A percentile compares a stretch with the other conserved stretches of the same genome.
phyloP scores from a whole-genome alignment of 768 basidiomycete genomes.

The Dacryopinax spathularia region DNA sequence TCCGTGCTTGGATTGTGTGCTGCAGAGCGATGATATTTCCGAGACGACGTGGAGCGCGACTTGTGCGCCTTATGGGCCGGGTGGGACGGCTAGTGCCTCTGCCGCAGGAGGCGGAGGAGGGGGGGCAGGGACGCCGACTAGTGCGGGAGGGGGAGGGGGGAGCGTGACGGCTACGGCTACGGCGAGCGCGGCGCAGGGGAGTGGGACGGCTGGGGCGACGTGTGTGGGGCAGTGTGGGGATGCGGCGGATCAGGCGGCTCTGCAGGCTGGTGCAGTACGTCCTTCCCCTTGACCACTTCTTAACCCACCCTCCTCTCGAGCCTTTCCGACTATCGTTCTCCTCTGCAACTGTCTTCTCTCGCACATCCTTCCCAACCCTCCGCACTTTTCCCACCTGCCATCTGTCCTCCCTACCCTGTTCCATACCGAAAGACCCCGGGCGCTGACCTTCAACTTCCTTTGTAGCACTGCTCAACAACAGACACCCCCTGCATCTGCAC shows the following conservation, averaged over 20 bases:
- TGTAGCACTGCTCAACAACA: background rate
- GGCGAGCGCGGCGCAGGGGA: background rate
- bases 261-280: background rate
- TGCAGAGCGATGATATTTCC: background rate
- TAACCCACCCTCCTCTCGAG: background rate
- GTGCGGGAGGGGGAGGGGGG: background rate
- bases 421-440: no score
- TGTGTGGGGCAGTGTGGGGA: background rate
- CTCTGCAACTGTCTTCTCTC: background rate
- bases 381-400: no score
- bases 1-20: background rate
- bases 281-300: background rate
- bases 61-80: background rate
- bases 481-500: background rate
- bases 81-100: background rate
- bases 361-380: no score
- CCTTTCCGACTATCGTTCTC: no score
- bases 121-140: background rate
- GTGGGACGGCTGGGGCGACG: background rate
- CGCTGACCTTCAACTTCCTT: no score
- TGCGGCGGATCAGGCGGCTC: background rate
- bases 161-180: background rate
- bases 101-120: no score
- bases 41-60: background rate
- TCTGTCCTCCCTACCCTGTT: no score